phyloP scores from a whole-genome alignment of 192 early-diverging fungal species.

The Coemansia asiatica region DNA sequence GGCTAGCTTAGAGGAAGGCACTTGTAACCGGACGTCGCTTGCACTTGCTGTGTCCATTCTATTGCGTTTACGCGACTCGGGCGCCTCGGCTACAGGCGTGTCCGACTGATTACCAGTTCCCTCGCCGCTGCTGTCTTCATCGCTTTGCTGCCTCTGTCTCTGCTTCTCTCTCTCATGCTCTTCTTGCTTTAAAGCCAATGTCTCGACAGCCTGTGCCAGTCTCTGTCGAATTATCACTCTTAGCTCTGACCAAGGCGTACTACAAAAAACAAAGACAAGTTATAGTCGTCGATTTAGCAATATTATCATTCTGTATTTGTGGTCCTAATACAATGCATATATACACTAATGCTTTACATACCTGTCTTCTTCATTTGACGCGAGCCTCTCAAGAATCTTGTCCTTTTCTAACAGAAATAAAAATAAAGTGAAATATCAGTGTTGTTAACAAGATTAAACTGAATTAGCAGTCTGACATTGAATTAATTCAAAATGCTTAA shows the following conservation, averaged over 20 bases:
- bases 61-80: conserved; percentile 8
- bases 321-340: not conserved
- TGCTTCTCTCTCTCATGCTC: conserved; percentile 5
- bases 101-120: conserved; percentile 10
- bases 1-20: not conserved
- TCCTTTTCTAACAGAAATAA: conserved; percentile 26
- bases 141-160: conserved; percentile 6
- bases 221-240: conserved; percentile 39
- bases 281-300: not conserved
- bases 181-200: conserved; percentile 12
- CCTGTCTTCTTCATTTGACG: conserved; percentile 40
- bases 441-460: no score
- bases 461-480: not conserved
- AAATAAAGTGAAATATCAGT: not conserved
- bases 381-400: conserved; percentile 32
- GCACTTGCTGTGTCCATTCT: not conserved
- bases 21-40: conserved; percentile 1
- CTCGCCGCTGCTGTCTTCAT: conserved; percentile 1
- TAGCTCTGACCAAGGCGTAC: conserved; percentile 41
- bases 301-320: not conserved
- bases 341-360: conserved; percentile 11
- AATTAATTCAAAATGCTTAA: no score
- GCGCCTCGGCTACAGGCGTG: conserved; percentile 8
- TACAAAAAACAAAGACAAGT: conserved; percentile 9
- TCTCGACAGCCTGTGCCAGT: conserved; percentile 35